phyloP scores from a whole-genome alignment of 208 protist species.

The Angomonas desouzai region DNA sequence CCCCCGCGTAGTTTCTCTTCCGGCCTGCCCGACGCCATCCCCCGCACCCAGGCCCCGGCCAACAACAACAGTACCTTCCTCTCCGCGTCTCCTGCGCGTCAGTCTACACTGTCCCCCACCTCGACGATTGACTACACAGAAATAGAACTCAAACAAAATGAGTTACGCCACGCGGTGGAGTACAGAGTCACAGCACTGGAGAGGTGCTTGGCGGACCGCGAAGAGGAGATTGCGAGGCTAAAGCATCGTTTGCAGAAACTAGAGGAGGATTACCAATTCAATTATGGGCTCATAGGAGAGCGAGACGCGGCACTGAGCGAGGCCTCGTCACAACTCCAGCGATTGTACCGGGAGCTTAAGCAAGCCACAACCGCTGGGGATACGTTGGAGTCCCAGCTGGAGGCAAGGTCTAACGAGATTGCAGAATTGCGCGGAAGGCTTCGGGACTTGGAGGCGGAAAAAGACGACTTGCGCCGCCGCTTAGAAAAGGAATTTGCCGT shows the following conservation, averaged over 20 bases:
- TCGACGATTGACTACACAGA: slow-evolving; percentile 53
- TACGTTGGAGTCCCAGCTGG: slow-evolving; percentile 32
- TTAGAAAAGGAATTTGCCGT: slow-evolving; percentile 42
- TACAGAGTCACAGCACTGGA: slow-evolving; percentile 69
- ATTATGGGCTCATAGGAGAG: slow-evolving; percentile 84
- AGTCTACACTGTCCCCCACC: neutral
- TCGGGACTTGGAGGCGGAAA: slow-evolving; percentile 55
- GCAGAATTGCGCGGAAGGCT: slow-evolving; percentile 39
- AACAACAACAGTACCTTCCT: neutral
- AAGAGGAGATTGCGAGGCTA: slow-evolving; percentile 59
- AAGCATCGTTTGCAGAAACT: slow-evolving; percentile 55
- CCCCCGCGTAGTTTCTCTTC: neutral
- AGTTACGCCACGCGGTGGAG: slow-evolving; percentile 73
- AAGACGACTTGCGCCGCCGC: slow-evolving; percentile 33
- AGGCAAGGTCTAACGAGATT: slow-evolving; percentile 35
- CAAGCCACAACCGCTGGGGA: slow-evolving; percentile 39
- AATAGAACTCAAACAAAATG: slow-evolving; percentile 83
- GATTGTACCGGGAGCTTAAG: slow-evolving; percentile 68
- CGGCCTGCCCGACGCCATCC: neutral
- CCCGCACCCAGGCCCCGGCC: neutral
- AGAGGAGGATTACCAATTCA: slow-evolving; percentile 90
- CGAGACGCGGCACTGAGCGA: slow-evolving; percentile 83
- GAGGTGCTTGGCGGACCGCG: slow-evolving; percentile 44
- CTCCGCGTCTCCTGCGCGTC: neutral
- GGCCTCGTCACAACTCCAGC: slow-evolving; percentile 70